These are phyloP conservation scores for Amphirosellinia nigrospora DNA, from an alignment of 495 filamentous ascomycete genomes.

Conservation along the genomic window DNA sequence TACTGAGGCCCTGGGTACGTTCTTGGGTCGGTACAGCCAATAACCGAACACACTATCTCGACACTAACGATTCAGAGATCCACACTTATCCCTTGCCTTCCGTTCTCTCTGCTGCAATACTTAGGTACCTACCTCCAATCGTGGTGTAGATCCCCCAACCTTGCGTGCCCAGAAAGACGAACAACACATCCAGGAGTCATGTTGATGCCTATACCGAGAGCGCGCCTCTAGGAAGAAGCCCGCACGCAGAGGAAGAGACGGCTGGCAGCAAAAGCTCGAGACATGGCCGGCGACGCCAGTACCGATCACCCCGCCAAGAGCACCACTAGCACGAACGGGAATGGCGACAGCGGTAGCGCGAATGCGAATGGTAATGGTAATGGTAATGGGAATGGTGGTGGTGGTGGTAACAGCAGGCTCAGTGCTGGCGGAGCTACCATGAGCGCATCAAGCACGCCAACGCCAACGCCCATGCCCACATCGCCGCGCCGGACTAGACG, in stretches of 20 bases:
- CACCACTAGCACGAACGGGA: neutral
- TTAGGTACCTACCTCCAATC: neutral
- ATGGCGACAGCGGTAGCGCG: neutral
- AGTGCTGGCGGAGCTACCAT: neutral
- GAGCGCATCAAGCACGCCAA: neutral
- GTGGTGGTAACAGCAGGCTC: neutral
- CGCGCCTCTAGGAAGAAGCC: conserved; percentile 28
- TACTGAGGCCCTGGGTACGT: too few species aligned
- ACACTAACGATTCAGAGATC: neutral
- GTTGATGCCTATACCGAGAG: conserved; percentile 20
- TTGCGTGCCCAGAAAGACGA: neutral
- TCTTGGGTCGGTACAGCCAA: neutral
- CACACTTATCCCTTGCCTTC: conserved; percentile 7
- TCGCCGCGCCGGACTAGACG: conserved; percentile 20
- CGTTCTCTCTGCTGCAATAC: neutral
- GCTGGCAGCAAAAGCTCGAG: neutral
- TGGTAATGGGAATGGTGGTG: neutral
- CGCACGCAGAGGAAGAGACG: conserved; percentile 19
- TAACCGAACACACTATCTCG: neutral
- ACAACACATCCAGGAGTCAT: conserved; percentile 3
- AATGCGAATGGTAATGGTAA: neutral
- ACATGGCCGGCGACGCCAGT: conserved; percentile 8
- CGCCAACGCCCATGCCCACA: neutral
- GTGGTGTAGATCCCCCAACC: neutral
- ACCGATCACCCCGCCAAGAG: neutral